Evolutionary conservation across 805 yeast genomes (phyloP), one percentile per base, ranked within the genome.

Genomic region (Myxozyma melibiosi): DNA sequence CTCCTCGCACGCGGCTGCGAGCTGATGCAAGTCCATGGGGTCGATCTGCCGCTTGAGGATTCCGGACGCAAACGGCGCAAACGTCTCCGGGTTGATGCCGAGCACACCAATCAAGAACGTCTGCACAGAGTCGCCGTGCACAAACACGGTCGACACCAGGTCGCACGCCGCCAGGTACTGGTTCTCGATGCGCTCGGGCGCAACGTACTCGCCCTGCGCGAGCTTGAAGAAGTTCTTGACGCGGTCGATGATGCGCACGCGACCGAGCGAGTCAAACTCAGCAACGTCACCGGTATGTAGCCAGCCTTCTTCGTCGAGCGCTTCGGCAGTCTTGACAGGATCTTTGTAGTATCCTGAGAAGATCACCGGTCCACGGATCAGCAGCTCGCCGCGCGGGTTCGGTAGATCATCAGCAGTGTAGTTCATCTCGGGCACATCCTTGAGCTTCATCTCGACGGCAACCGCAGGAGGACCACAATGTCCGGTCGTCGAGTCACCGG

Each of bases 221-320:
- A 82, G 68, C 63, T 86, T 86, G 77, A 86, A 86, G 73, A 86
- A 86, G 72, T 86, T 87, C 75, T 86, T 86, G 38, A 86, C 90
- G 60, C 94, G 77, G 67, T 87, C 94, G 64, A 86, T 78, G 56
- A 86, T 83, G 48, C 71, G 74, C 24, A 87, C 68, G 45, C 85
- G 76, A 11, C 90, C 88, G 5, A 73, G 71, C 1, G 61, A 55
- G 55, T 80, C 81, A 50, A 85, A 70, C 55, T 69, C 71, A 0
- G 82, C 88, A 64, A 85, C 78, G 68, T 85, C 91, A 18, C 75
- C 75, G 25, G 71, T 66, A 31, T 53, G 58, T 64, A 72, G 71
- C 72, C 73, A 71, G n/a, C 72, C 72, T 35, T 67, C 67, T 14
- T 75, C 71, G 55, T 80, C 85, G 40, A 85, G 65, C 1, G 79